Percentiles rank a stretch among this genome's conserved stretches.
These are phyloP conservation scores for Fragaria ananassa DNA, from an alignment of 306 rosid species.

Conservation along the genomic window DNA sequence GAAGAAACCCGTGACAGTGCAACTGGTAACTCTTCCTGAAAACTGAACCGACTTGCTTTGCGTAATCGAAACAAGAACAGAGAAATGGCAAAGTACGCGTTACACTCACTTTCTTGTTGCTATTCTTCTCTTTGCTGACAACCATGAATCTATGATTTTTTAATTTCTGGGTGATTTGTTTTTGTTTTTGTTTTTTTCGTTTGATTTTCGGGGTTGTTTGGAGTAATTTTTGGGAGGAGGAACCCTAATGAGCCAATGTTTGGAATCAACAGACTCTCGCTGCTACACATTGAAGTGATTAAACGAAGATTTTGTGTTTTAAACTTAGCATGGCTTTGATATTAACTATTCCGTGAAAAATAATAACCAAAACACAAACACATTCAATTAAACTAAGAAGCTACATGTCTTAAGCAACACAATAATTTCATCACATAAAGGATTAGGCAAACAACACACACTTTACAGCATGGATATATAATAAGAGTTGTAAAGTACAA, in stretches of 20 bases:
- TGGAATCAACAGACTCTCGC: neutral
- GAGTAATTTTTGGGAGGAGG: neutral
- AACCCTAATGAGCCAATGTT: neutral
- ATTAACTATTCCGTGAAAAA: too few relatives aligned
- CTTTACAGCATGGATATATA: neutral
- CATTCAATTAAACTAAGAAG: too few relatives aligned
- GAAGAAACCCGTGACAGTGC: constrained; percentile 2
- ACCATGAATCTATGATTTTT: neutral
- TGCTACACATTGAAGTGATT: too few relatives aligned
- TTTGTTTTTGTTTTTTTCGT: neutral
- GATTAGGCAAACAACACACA: neutral
- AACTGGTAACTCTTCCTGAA: neutral
- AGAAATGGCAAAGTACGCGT: neutral
- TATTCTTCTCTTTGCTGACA: neutral
- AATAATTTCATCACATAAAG: neutral
- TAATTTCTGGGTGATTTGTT: neutral
- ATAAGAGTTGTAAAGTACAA: neutral
- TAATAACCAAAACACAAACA: too few relatives aligned
- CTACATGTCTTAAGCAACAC: too few relatives aligned
- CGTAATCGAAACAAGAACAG: neutral
- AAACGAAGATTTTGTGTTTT: too few relatives aligned
- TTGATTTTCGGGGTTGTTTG: neutral
- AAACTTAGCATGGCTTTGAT: too few relatives aligned
- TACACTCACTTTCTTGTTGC: neutral
- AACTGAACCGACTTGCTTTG: neutral